Percentiles rank a stretch among this genome's conserved stretches.
phyloP scores from a whole-genome alignment of 169 alveolate genomes.

The Plasmodium chabaudi region DNA sequence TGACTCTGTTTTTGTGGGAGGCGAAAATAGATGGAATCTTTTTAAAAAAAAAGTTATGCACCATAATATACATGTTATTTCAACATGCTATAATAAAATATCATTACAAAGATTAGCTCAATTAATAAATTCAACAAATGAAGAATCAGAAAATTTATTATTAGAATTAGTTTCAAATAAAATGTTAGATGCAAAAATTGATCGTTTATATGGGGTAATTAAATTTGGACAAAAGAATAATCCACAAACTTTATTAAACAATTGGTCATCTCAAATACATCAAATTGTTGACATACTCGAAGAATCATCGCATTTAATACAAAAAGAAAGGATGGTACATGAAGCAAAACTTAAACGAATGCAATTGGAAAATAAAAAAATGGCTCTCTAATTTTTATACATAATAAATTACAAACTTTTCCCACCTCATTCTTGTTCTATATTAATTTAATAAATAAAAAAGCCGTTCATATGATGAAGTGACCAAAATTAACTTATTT shows the following conservation, averaged over 20 bases:
- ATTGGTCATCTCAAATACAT: conserved; percentile 78
- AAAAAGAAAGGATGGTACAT: conserved; percentile 76
- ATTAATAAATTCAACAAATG: conserved; percentile 62
- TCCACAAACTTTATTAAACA: conserved; percentile 79
- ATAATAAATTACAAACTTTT: too few species aligned
- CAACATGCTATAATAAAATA: conserved; percentile 79
- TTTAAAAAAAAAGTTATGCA: conserved; percentile 84
- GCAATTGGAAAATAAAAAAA: conserved; percentile 54
- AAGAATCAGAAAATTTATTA: conserved; percentile 77
- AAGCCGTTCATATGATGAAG: too few species aligned
- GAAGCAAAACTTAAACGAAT: conserved; percentile 70
- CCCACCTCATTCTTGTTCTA: too few species aligned
- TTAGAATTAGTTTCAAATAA: conserved; percentile 81
- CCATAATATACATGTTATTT: conserved; percentile 82
- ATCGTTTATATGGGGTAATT: conserved; percentile 81
- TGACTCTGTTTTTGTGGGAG: conserved; percentile 63
- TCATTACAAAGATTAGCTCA: conserved; percentile 77
- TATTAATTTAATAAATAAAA: too few species aligned
- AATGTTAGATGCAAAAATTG: conserved; percentile 80
- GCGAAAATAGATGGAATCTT: conserved; percentile 62
- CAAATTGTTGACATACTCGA: conserved; percentile 61
- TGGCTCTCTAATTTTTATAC: conserved; percentile 18
- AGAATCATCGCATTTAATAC: conserved; percentile 75
- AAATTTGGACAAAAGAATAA: conserved; percentile 79
- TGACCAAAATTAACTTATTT: too few species aligned